Evolutionary conservation across 2,329 filamentous ascomycete species (phyloP).

Genomic region (Cladorrhinum sp.): DNA sequence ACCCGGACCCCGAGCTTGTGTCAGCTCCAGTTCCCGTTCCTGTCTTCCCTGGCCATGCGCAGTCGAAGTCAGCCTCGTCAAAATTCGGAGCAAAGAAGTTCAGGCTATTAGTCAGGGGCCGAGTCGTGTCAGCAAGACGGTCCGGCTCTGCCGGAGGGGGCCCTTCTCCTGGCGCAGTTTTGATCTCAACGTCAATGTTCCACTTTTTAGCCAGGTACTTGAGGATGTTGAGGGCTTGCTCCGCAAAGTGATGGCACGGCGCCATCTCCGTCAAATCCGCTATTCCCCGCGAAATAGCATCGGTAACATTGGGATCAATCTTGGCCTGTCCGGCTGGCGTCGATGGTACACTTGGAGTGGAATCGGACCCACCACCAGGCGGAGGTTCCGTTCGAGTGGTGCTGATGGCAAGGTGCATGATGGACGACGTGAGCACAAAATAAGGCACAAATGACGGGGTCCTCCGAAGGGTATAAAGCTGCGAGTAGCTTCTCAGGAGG

Average conservation of each 20-base stretch:
- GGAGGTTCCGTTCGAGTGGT: slow-evolving; percentile 33
- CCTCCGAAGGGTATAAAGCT: slow-evolving; percentile 55
- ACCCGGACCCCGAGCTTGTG: not conserved
- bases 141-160: not conserved
- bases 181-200: slow-evolving; percentile 52
- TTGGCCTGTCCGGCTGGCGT: slow-evolving; percentile 29
- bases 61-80: slow-evolving; percentile 46
- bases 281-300: slow-evolving; percentile 53
- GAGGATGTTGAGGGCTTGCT: slow-evolving; percentile 59
- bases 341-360: not conserved
- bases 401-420: slow-evolving; percentile 57
- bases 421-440: slow-evolving; percentile 59
- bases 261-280: slow-evolving; percentile 59
- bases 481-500: slow-evolving; percentile 54
- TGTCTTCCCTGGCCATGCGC: slow-evolving; percentile 40
- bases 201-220: slow-evolving; percentile 57
- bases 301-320: slow-evolving; percentile 40
- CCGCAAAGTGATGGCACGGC: slow-evolving; percentile 58
- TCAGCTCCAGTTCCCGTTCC: slow-evolving; percentile 6
- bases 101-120: slow-evolving; percentile 49
- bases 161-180: slow-evolving; percentile 17
- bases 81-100: slow-evolving; percentile 57
- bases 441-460: slow-evolving; percentile 61
- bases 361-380: not conserved
- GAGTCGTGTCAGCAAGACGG: slow-evolving; percentile 19